Conservation (phyloP, 768 basidiomycete species). For the Kwoniella europaea region DNA sequence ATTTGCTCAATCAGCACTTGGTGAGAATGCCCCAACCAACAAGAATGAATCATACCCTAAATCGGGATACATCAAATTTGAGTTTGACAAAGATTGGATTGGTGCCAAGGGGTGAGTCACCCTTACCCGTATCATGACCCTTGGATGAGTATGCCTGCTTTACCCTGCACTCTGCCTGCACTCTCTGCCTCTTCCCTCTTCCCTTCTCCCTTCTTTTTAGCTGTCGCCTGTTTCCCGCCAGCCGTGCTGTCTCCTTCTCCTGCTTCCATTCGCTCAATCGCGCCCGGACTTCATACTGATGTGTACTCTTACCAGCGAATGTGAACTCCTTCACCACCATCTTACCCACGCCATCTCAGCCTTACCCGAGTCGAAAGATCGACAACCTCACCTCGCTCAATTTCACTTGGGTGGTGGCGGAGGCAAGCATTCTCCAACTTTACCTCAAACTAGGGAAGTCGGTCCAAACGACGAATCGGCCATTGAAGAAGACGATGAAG, state of each 20-base stretch:
- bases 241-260: no score
- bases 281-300: no score
- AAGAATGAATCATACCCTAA: constrained; percentile 29
- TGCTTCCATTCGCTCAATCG: no score
- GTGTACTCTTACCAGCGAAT: constrained; percentile 35
- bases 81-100: constrained; percentile 57
- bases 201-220: no score
- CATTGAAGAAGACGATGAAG: constrained; percentile 2
- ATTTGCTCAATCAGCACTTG: constrained; percentile 20
- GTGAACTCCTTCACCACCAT: constrained; percentile 50
- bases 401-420: constrained; percentile 18
- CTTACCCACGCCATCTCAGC: constrained; percentile 39
- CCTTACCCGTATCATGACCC: neutral
- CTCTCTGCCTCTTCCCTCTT: neutral
- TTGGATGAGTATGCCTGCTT: no score
- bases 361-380: constrained; percentile 12
- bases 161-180: no score
- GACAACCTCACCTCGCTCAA: constrained; percentile 14
- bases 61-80: constrained; percentile 50
- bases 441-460: constrained; percentile 8
- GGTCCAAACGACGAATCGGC: constrained; percentile 8
- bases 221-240: no score
- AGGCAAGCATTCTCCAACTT: neutral
- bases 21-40: constrained; percentile 12
- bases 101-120: constrained; percentile 53